Evolutionary conservation across 2,329 filamentous ascomycete species (phyloP).

Genomic region (Macrophomina pseudophaseolina): DNA sequence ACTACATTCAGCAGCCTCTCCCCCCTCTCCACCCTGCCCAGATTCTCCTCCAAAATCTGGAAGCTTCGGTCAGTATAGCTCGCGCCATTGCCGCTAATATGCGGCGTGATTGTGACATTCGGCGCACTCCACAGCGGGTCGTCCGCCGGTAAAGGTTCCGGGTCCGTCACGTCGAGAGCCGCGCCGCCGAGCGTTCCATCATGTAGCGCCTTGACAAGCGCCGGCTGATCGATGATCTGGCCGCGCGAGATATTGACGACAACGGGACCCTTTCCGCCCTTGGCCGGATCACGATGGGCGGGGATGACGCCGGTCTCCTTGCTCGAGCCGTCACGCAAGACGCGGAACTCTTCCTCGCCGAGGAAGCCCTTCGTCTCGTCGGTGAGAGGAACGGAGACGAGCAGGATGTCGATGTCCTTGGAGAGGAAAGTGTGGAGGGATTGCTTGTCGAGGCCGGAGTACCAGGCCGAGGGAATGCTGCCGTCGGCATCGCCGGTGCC

Average conservation of each 20-base stretch:
- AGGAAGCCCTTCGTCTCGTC: constrained; percentile 60
- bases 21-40: constrained; percentile 59
- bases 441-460: constrained; percentile 58
- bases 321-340: constrained; percentile 53
- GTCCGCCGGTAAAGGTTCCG: constrained; percentile 73
- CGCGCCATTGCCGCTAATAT: constrained; percentile 62
- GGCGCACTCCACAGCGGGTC: constrained; percentile 72
- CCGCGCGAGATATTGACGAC: constrained; percentile 76
- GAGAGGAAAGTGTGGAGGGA: constrained; percentile 60
- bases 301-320: neutral
- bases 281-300: neutral
- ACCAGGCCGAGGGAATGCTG: constrained; percentile 61
- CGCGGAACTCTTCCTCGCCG: constrained; percentile 58
- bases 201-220: constrained; percentile 66
- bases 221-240: constrained; percentile 64
- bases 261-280: constrained; percentile 53
- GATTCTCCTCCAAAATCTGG: constrained; percentile 63
- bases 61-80: constrained; percentile 63
- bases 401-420: constrained; percentile 61
- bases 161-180: constrained; percentile 78
- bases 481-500: constrained; percentile 68
- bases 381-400: constrained; percentile 64
- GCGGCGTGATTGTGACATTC: constrained; percentile 73
- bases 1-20: constrained; percentile 66
- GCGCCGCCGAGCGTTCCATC: constrained; percentile 66